Evolutionary conservation across 2,329 filamentous ascomycete genomes (phyloP), one percentile per base, ranked within the genome.

Genomic region (Neofusicoccum ribis): DNA sequence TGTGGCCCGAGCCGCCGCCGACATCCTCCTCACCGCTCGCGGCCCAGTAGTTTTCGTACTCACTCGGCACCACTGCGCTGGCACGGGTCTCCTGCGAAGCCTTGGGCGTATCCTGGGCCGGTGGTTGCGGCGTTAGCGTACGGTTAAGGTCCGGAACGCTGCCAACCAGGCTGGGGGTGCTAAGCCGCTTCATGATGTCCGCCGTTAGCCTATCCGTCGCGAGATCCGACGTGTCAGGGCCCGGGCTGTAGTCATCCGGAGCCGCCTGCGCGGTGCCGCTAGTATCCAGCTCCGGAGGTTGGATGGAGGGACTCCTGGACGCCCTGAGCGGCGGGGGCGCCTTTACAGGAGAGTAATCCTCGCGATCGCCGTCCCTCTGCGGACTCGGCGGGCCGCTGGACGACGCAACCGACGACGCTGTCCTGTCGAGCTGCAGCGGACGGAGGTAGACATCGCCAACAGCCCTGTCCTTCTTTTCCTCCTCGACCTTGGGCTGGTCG

Each of bases 181-280:
- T 88, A 2, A 93, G 80, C 47, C 87, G 90, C 65, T 86, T 87
- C 62, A 92, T 87, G 63, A 93, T 93, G 70, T 93, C 91, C 66
- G 91, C 89, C 34, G 88, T 84, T 52, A 93, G 75, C 64, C 85
- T 82, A 69, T 93, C 91, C 70, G 86, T 92, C 71, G 92, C 90
- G 69, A 89, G 86, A 66, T 88, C 81, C 36, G 86, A 83, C 0
- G 84, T 83, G 7, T 78, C 79, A 7, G 82, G 82, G 9, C 82
- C 81, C 0, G 83, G 84, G 70, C 83, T 85, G n/a, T 37, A 47
- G 5, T 23, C 50, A n/a, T 64, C 61, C 12, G 61, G 31, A 23
- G 41, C 31, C 37, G 23, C 5, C 20, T 47, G 23, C 17, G n/a
- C 20, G n/a, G 37, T 14, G 59, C 31, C 36, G 23, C 52, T 46